phyloP scores from a whole-genome alignment of 1,284 basidiomycete genomes.

The Marasmius fiardii region DNA sequence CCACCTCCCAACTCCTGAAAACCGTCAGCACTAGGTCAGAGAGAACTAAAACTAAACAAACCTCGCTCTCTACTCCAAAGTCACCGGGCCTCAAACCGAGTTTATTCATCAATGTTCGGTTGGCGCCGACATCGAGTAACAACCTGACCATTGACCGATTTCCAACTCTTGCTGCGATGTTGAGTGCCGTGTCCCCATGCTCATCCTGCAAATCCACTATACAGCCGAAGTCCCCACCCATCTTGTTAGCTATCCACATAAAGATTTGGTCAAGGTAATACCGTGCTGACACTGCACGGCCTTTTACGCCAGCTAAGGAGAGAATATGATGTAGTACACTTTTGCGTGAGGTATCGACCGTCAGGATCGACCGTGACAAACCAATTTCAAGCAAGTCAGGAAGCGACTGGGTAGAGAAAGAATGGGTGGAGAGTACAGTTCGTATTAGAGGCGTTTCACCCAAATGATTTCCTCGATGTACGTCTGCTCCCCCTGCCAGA shows the following conservation, averaged over 20 bases:
- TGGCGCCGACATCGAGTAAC: conserved; percentile 91
- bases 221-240: conserved; percentile 71
- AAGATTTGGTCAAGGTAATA: conserved; percentile 94
- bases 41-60: conserved; percentile 32
- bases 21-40: neutral
- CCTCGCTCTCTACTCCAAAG: conserved; percentile 91
- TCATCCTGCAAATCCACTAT: conserved; percentile 93
- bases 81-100: conserved; percentile 90
- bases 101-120: conserved; percentile 90
- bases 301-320: conserved; percentile 87
- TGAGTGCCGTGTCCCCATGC: conserved; percentile 95
- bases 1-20: conserved; percentile 65
- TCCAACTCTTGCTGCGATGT: conserved; percentile 92
- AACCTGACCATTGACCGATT: conserved; percentile 87
- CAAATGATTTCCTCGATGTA: conserved; percentile 86
- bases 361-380: conserved; percentile 77
- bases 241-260: conserved; percentile 74
- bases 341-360: conserved; percentile 86
- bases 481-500: conserved; percentile 74
- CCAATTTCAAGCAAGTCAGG: conserved; percentile 53
- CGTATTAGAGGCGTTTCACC: conserved; percentile 96
- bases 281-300: conserved; percentile 79
- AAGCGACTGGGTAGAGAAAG: conserved; percentile 81
- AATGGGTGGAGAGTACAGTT: conserved; percentile 87
- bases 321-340: conserved; percentile 95